Conservation (phyloP, 2,329 filamentous ascomycete genomes). For the Xylaria polymorpha region DNA sequence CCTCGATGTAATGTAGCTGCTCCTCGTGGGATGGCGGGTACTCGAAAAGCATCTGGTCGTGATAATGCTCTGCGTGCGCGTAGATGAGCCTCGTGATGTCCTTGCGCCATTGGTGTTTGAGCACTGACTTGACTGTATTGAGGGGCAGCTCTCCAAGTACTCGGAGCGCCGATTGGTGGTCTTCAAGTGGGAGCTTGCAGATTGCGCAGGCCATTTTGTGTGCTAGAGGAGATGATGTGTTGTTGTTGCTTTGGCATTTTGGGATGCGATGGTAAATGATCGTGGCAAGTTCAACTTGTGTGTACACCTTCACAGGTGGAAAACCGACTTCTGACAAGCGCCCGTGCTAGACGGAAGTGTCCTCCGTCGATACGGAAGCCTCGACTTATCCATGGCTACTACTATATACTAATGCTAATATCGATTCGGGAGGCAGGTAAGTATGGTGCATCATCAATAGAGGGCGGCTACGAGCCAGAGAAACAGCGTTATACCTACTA, state of each 20-base stretch:
- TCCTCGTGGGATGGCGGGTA: constrained; percentile 4
- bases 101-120: constrained; percentile 46
- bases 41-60: constrained; percentile 34
- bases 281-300: background rate
- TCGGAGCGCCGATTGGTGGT: constrained; percentile 41
- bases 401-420: background rate
- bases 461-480: background rate
- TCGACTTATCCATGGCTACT: background rate
- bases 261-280: background rate
- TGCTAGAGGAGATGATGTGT: background rate
- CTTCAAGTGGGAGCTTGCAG: constrained; percentile 31
- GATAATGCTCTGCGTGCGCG: constrained; percentile 45
- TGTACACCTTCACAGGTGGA: background rate
- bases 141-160: constrained; percentile 43
- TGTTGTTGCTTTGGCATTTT: background rate
- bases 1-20: constrained; percentile 27
- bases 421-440: background rate
- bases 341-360: background rate
- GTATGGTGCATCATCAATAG: background rate
- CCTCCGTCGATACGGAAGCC: constrained; percentile 3
- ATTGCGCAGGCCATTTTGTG: constrained; percentile 32
- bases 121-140: constrained; percentile 41
- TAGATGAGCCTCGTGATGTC: constrained; percentile 43
- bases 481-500: background rate
- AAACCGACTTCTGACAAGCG: background rate